phyloP scores from a whole-genome alignment of 75 land plant species.

The Pseudotsuga menziesii region DNA sequence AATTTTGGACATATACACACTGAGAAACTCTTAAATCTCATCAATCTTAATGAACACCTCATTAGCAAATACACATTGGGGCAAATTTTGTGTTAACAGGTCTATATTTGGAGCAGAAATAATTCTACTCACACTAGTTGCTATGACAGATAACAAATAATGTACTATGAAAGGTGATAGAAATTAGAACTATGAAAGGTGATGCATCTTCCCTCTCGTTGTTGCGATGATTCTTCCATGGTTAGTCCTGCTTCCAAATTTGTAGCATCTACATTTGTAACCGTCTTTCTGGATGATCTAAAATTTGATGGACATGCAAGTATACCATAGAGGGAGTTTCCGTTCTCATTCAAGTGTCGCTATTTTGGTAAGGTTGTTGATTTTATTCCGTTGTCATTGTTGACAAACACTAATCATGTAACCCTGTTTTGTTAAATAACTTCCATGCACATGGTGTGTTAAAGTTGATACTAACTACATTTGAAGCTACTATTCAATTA shows the following conservation, averaged over 20 bases:
- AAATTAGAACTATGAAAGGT: slow-evolving; percentile 86
- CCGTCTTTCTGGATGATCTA: slow-evolving; percentile 65
- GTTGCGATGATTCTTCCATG: slow-evolving; percentile 68
- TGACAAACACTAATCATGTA: slow-evolving; percentile 79
- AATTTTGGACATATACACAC: no score
- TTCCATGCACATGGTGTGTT: slow-evolving; percentile 77
- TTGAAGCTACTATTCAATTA: slow-evolving; percentile 85
- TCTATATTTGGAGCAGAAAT: no score
- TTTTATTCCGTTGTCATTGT: slow-evolving; percentile 65
- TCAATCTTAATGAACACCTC: no score
- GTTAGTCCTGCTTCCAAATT: slow-evolving; percentile 63
- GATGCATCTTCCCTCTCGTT: slow-evolving; percentile 77
- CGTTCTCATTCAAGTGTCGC: slow-evolving; percentile 78
- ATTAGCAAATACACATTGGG: no score
- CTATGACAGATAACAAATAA: no score
- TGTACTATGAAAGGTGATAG: no score
- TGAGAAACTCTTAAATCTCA: no score
- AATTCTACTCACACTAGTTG: no score
- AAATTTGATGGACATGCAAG: slow-evolving; percentile 55
- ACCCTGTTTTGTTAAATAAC: slow-evolving; percentile 77
- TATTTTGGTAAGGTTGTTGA: slow-evolving; percentile 91
- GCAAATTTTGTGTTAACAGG: no score
- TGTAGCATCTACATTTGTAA: slow-evolving; percentile 66
- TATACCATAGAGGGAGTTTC: slow-evolving; percentile 40
- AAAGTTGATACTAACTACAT: slow-evolving; percentile 73